These are phyloP conservation scores for Mycena rosella DNA, from an alignment of 768 basidiomycete genomes.

Conservation along the genomic window DNA sequence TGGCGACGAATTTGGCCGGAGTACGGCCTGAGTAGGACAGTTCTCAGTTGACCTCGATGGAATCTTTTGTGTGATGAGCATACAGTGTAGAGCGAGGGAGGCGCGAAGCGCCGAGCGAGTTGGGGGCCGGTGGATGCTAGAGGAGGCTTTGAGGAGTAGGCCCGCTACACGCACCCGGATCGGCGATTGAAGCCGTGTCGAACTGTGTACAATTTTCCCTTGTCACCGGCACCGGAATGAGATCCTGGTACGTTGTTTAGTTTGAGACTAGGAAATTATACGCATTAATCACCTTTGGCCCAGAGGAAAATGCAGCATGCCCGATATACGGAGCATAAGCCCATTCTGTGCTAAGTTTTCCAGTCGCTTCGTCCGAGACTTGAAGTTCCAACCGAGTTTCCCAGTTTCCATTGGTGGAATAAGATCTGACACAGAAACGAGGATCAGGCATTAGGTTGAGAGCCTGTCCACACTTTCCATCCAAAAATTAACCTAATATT, in stretches of 20 bases:
- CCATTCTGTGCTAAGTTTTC: conserved; percentile 38
- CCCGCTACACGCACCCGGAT: conserved; percentile 13
- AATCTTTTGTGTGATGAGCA: conserved; percentile 26
- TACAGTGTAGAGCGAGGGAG: not conserved
- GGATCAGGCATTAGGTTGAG: conserved; percentile 14
- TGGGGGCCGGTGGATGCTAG: no score
- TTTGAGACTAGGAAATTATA: not conserved
- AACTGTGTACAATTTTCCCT: conserved; percentile 42
- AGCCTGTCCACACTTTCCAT: conserved; percentile 38
- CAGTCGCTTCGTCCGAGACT: conserved; percentile 24
- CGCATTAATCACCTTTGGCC: conserved; percentile 45
- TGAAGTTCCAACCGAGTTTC: conserved; percentile 47
- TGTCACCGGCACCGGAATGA: conserved; percentile 47
- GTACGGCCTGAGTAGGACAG: conserved; percentile 46
- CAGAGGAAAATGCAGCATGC: conserved; percentile 39
- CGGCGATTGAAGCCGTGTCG: not conserved
- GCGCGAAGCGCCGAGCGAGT: no score
- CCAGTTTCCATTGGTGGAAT: conserved; percentile 44
- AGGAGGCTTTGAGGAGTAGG: no score
- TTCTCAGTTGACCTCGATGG: conserved; percentile 49
- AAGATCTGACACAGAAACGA: conserved; percentile 42
- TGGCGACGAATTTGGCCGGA: conserved; percentile 38
- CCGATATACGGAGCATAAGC: conserved; percentile 49
- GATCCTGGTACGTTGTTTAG: conserved; percentile 40
- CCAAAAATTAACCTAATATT: not conserved